Evolutionary conservation across 2,329 filamentous ascomycete genomes (phyloP).

Genomic region (Exophiala oligosperma): DNA sequence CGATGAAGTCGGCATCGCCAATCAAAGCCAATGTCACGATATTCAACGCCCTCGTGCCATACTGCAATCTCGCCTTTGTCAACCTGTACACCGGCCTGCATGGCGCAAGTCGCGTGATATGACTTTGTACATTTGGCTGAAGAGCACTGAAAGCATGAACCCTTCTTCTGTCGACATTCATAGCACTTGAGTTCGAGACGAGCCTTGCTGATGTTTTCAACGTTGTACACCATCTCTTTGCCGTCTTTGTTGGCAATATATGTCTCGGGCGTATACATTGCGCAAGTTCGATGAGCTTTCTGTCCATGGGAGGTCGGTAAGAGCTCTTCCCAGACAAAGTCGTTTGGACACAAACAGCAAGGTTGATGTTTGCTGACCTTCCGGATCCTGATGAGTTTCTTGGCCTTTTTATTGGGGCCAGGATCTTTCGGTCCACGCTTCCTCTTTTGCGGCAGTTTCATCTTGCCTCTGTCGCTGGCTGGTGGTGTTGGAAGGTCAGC

Average conservation of each 20-base stretch:
- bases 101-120: slow-evolving; percentile 93
- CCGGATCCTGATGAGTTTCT: slow-evolving; percentile 74
- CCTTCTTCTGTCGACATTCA: slow-evolving; percentile 89
- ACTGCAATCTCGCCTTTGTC: slow-evolving; percentile 84
- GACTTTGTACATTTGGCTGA: slow-evolving; percentile 90
- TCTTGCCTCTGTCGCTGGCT: slow-evolving; percentile 68
- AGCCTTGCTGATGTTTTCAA: slow-evolving; percentile 79
- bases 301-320: slow-evolving; percentile 84
- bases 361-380: slow-evolving; percentile 60
- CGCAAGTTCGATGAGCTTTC: slow-evolving; percentile 84
- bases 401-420: slow-evolving; percentile 55
- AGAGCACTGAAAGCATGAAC: slow-evolving; percentile 96
- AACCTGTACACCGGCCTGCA: slow-evolving; percentile 86
- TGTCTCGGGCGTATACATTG: slow-evolving; percentile 87
- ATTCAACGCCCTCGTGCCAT: slow-evolving; percentile 86
- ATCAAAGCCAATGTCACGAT: slow-evolving; percentile 87
- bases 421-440: slow-evolving; percentile 54
- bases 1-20: slow-evolving; percentile 95
- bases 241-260: slow-evolving; percentile 73
- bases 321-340: slow-evolving; percentile 78
- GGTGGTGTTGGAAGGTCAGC: slow-evolving; percentile 78
- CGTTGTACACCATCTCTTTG: slow-evolving; percentile 73
- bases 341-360: slow-evolving; percentile 90
- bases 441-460: slow-evolving; percentile 61
- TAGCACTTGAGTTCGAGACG: slow-evolving; percentile 90